Conservation (phyloP, 164 flowering plant species). For the Kalanchoe fedtschenkoi region DNA sequence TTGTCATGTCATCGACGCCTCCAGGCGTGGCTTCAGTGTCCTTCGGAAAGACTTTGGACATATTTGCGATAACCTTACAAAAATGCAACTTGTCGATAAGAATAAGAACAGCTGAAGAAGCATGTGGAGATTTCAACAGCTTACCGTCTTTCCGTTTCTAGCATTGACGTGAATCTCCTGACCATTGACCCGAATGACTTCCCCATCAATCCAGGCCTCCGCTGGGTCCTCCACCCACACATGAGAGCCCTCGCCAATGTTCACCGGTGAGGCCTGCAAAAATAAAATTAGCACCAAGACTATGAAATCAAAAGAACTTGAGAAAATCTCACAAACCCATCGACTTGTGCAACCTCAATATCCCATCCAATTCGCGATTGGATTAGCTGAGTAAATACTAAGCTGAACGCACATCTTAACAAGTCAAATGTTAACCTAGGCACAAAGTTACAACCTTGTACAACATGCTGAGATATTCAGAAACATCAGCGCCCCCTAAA, state of each 20-base stretch:
- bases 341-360: neutral
- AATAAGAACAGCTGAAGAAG: neutral
- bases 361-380: neutral
- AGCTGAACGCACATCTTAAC: neutral
- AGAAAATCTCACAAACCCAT: neutral
- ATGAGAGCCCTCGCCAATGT: conserved; percentile 45
- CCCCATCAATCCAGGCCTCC: conserved; percentile 57
- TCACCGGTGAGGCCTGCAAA: conserved; percentile 32
- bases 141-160: conserved; percentile 41
- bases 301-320: neutral
- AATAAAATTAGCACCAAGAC: neutral
- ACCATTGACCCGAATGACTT: conserved; percentile 32
- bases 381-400: neutral
- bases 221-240: conserved; percentile 56
- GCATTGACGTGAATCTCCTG: conserved; percentile 35
- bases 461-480: neutral
- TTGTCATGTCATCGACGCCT: conserved; percentile 99
- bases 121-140: conserved; percentile 7
- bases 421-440: neutral
- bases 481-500: no score
- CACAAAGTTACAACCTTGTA: neutral
- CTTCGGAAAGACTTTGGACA: conserved; percentile 75
- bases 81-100: neutral
- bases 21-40: conserved; percentile 96
- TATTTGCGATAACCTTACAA: conserved; percentile 53